Base-by-base conservation (phyloP, 2,329 filamentous ascomycete species). In the Exophiala oligosperma region DNA sequence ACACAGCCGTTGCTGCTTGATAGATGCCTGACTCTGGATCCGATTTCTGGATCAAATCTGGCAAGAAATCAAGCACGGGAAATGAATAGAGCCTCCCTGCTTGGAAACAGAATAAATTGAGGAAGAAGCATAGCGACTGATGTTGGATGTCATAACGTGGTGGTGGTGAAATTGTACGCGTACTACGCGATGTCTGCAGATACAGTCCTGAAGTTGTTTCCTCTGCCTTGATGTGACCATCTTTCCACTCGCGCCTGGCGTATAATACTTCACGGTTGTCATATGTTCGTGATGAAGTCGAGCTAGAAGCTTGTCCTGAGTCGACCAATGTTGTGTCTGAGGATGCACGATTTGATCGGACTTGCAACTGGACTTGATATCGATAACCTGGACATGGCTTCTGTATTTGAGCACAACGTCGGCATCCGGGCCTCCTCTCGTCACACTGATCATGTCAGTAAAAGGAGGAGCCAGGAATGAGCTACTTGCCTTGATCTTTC, bases 121-220 rank as follows among this genome's bases (percentile, higher is more conserved):
- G 53, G 44, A 66, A 66, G 52, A 65, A 65, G 57, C 64, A 66
- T 7, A 64, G 51, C 24, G 64, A 63, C 43, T 66, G 64, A 51
- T 66, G 64, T 17, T 60, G 58, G 37, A 66, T 55, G 41, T 66
- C 63, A 44, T 66, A 66, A n/a, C 59, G 62, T 32, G 57, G 54
- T 2, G 63, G 56, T 11, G 59, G 60, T 11, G 60, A 56, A 26
- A 57, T 62, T 23, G 56, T 47, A 35, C 49, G 58, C 35, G 47
- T 58, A 52, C 35, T 23, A 21, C 51, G 48, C 8, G 54, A 11
- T 9, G 57, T 55, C 29, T 55, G 21, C 4, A 51, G 24, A 9
- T 35, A 38, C 8, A n/a, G 21, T n/a, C 37, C 28, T n/a, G 35
- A 35, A 9, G 50, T 28, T 11, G 44, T 21, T 17, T 53, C 26